Base-by-base conservation (phyloP, 2,329 filamentous ascomycete species). In the Emergomyces orientalis region DNA sequence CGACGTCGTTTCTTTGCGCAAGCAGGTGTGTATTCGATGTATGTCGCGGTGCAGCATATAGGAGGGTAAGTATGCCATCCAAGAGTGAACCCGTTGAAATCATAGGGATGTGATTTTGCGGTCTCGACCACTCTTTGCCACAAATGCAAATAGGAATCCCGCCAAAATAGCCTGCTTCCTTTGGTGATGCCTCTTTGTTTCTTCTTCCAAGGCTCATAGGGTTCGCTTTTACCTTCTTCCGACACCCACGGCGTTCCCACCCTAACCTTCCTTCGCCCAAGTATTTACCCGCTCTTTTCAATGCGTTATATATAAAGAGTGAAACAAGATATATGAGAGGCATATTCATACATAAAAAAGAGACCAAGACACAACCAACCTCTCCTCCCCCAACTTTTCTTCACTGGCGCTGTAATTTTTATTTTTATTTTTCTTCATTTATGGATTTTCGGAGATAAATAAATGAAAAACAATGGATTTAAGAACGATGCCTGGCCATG, bases 401-500 rank as follows among this genome's bases (percentile, higher is more conserved):
- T 55, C 52, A 22, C 30, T 11, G 25, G 47, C 22, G 2, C 19
- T 37, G 19, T 9, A n/a, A 54, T 32, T 54, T 52, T 30, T 52
- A 52, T 55, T 37, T 55, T 39, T 39, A 2, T 17, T 5, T 27
- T 27, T 11, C 22, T 51, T 56, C 52, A n/a, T 22, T 39, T 17
- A 37, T 25, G 54, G 39, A 39, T 25, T 39, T 13, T 34, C 22
- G 19, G 52, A 37, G 37, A 39, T 25, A 13, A 30, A 60, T 22
- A 32, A 32, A 37, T 37, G 9, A 9, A n/a, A 47, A 17, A 3
- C 9, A 49, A 49, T 5, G 43, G 13, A 25, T 51, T 13, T 51
- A 65, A 52, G 65, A 62, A 43, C 63, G 59, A 66, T 76, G 74
- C 86, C 94, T 95, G 70, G 93, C 92, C 93, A 99, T 99, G 71